A percentile compares a stretch with the other conserved stretches of the same genome.
Evolutionary conservation across 805 yeast genomes (phyloP).

Genomic region (Metschnikowia lochheadii): DNA sequence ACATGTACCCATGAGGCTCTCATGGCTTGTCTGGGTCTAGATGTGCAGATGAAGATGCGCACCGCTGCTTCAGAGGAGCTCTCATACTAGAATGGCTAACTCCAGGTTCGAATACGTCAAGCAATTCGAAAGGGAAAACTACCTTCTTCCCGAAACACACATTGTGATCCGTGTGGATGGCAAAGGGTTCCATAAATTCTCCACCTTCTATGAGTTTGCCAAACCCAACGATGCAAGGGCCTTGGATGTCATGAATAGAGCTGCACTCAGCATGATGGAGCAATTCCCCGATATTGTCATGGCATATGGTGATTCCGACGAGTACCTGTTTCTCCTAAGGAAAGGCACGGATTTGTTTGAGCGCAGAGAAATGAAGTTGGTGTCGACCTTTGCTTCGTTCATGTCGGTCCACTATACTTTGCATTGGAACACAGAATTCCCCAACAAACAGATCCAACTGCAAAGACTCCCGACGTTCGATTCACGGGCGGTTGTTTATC

Average conservation of each 20-base stretch:
- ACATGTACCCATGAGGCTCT: background rate
- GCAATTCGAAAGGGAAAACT: slow-evolving; percentile 69
- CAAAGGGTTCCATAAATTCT: slow-evolving; percentile 85
- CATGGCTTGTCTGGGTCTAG: background rate
- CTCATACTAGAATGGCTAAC: slow-evolving; percentile 57
- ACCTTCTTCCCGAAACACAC: slow-evolving; percentile 72
- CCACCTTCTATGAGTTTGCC: slow-evolving; percentile 64
- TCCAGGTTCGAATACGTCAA: slow-evolving; percentile 86
- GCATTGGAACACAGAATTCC: slow-evolving; percentile 62
- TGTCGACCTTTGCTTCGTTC: slow-evolving; percentile 75
- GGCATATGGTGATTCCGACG: slow-evolving; percentile 96
- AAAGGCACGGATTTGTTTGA: slow-evolving; percentile 68
- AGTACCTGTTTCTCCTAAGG: slow-evolving; percentile 76
- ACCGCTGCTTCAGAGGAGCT: background rate
- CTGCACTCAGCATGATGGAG: slow-evolving; percentile 64
- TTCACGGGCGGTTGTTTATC: slow-evolving; percentile 85
- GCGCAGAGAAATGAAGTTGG: slow-evolving; percentile 75
- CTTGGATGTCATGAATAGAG: slow-evolving; percentile 70
- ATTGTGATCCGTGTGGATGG: slow-evolving; percentile 90
- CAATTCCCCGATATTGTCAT: slow-evolving; percentile 67
- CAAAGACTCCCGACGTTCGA: slow-evolving; percentile 81
- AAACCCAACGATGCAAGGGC: slow-evolving; percentile 89
- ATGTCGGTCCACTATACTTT: slow-evolving; percentile 73
- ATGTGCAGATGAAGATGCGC: background rate
- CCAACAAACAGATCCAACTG: slow-evolving; percentile 43